A percentile compares a stretch with the other conserved stretches of the same genome.
Evolutionary conservation across 164 flowering plant genomes (phyloP).

Genomic region (Warburgia ugandensis): DNA sequence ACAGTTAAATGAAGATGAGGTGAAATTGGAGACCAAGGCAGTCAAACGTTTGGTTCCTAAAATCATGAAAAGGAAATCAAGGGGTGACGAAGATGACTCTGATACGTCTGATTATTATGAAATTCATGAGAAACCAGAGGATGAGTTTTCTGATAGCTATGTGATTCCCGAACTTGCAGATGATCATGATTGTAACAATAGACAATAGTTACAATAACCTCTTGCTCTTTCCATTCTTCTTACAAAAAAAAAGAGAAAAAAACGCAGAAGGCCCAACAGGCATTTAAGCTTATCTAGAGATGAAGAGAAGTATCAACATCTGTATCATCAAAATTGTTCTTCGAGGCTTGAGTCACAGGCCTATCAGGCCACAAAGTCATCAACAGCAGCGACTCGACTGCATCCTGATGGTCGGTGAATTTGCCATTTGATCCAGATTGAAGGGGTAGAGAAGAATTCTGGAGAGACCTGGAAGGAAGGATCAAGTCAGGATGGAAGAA

Average conservation of each 20-base stretch:
- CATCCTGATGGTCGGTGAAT: conserved; percentile 10
- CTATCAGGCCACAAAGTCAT: conserved; percentile 20
- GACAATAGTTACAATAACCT: conserved; percentile 23
- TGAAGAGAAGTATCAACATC: conserved; percentile 67
- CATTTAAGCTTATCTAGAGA: too few relatives aligned
- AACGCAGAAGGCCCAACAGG: too few relatives aligned
- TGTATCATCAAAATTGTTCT: conserved; percentile 23
- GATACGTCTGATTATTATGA: conserved; percentile 14
- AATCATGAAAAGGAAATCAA: conserved; percentile 60
- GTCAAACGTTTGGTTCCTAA: conserved; percentile 64
- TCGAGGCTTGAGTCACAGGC: conserved; percentile 11
- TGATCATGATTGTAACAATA: conserved; percentile 21
- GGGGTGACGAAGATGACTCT: conserved; percentile 20
- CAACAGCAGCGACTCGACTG: too few relatives aligned
- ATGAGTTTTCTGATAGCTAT: conserved; percentile 23
- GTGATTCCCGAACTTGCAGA: conserved; percentile 30
- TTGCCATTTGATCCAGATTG: conserved; percentile 10
- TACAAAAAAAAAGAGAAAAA: too few relatives aligned
- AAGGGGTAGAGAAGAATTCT: conserved; percentile 9
- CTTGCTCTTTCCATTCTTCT: conserved; percentile 9
- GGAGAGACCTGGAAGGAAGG: conserved; percentile 14
- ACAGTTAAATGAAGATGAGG: conserved; percentile 38
- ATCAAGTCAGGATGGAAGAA: conserved; percentile 25
- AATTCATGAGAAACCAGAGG: conserved; percentile 25
- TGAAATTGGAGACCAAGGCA: conserved; percentile 37